Evolutionary conservation across 1,284 basidiomycete species (phyloP).

Genomic region (Veloporphyrellus conicus): DNA sequence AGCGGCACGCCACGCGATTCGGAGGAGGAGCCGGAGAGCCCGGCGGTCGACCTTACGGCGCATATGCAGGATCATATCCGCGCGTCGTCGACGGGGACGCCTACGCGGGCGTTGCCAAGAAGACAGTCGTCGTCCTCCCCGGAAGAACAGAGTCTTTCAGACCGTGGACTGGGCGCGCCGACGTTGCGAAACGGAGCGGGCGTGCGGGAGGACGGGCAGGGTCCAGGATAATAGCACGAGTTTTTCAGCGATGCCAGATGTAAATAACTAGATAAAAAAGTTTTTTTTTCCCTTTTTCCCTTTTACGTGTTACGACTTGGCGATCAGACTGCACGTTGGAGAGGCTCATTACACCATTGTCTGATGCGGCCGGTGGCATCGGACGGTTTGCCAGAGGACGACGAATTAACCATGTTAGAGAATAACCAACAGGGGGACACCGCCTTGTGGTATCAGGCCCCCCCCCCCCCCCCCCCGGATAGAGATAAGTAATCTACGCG

Average conservation of each 20-base stretch:
- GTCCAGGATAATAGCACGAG: not conserved
- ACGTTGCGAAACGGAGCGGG: conserved; percentile 42
- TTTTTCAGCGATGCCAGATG: not conserved
- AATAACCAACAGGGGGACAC: too few species aligned
- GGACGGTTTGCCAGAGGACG: too few species aligned
- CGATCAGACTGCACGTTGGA: too few species aligned
- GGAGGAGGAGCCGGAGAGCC: conserved; percentile 52
- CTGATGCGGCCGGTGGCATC: too few species aligned
- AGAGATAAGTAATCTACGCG: not conserved
- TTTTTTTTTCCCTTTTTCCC: too few species aligned
- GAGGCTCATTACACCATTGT: too few species aligned
- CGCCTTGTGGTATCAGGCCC: not conserved
- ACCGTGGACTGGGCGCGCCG: conserved; percentile 55
- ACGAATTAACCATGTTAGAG: too few species aligned
- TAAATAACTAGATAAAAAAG: not conserved
- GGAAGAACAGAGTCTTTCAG: conserved; percentile 51
- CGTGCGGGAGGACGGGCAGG: conserved; percentile 30
- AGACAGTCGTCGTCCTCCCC: conserved; percentile 25
- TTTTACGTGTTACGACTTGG: too few species aligned
- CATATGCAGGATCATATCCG: not conserved
- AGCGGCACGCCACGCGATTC: conserved; percentile 49
- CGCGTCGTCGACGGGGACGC: conserved; percentile 1
- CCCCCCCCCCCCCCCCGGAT: too few species aligned
- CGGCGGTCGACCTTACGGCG: conserved; percentile 38
- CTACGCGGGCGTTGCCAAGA: conserved; percentile 27